A percentile compares a stretch with the other conserved stretches of the same genome.
These are phyloP conservation scores for Cryptosporidium andersoni DNA, from an alignment of 169 alveolate species.

Conservation along the genomic window DNA sequence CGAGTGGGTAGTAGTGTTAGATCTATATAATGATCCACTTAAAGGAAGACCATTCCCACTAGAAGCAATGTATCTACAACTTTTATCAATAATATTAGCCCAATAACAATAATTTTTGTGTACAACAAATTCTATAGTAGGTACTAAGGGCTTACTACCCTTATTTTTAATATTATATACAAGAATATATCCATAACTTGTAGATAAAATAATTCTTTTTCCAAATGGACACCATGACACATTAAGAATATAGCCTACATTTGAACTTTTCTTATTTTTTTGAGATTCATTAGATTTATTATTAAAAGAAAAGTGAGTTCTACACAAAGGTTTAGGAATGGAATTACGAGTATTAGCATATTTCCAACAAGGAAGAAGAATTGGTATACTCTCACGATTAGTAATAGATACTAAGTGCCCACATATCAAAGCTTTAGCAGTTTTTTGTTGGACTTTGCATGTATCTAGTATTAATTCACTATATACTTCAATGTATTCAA, in stretches of 20 bases:
- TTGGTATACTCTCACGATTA: background rate
- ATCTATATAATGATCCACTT: background rate
- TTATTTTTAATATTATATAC: constrained; percentile 9
- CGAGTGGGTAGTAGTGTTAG: background rate
- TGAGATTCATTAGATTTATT: background rate
- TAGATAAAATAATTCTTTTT: constrained; percentile 26
- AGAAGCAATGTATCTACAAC: constrained; percentile 45
- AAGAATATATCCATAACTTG: constrained; percentile 40
- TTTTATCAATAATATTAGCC: constrained; percentile 37
- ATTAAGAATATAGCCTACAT: constrained; percentile 27
- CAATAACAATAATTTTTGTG: constrained; percentile 35
- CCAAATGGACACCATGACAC: constrained; percentile 61
- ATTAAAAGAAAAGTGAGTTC: background rate
- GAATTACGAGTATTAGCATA: constrained; percentile 37
- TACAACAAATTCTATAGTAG: constrained; percentile 1
- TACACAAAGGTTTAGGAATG: background rate
- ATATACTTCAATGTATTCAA: no score
- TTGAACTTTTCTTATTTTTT: background rate
- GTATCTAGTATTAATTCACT: no score
- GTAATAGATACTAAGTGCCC: constrained; percentile 31
- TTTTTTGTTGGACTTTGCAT: constrained; percentile 10
- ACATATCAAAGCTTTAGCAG: constrained; percentile 47
- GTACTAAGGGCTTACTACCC: constrained; percentile 29
- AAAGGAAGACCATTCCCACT: constrained; percentile 32
- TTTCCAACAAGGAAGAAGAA: constrained; percentile 53